Evolutionary conservation across 1,139 yeast species (phyloP), one percentile per base, ranked within the genome.

Genomic region (Blastobotrys malaysiensis): DNA sequence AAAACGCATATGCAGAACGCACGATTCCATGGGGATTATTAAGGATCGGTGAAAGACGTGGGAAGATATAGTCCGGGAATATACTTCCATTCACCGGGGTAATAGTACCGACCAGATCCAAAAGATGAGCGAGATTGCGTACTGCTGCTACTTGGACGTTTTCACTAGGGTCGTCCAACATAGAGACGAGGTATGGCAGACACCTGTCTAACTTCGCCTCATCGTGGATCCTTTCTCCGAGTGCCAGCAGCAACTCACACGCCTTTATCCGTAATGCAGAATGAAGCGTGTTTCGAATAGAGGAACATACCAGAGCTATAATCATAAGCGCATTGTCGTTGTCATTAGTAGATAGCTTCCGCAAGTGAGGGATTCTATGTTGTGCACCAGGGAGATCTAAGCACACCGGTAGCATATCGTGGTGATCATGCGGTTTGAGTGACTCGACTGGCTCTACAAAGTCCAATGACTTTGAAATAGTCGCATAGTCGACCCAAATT

Each of bases 141-240:
- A 75, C 57, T 1, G 77, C 76, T 1, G 72, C 66, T 2, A 66
- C 78, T 49, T 85, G 87, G 1, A 88, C 93, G 52, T 78, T 77
- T 1, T 76, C 76, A 36, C 78, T 74, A 0, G 77, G 71, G 58
- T 81, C 86, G 51, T 80, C 82, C 18, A 83, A 66, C 56, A 83
- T 72, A 7, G 78, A 67, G 39, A 88, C 79, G 36, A 93, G 70
- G 65, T 85, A 88, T 0, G 99, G 98, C 20, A 93, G 68, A 31
- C 93, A 83, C 48, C 97, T 73, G 67, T 93, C 98, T 48, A 93
- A 73, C 65, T 90, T 91, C 19, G 85, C 85, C 55, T 88, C 96
- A 65, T 93, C 98, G 45, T 81, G 80, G 2, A 89, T 75, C 57
- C 83, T 78, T 65, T 88, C 96, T 0, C 95, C 82, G 14, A 93